Evolutionary conservation across 495 filamentous ascomycete genomes (phyloP).

Genomic region (Aspergillus campestris): DNA sequence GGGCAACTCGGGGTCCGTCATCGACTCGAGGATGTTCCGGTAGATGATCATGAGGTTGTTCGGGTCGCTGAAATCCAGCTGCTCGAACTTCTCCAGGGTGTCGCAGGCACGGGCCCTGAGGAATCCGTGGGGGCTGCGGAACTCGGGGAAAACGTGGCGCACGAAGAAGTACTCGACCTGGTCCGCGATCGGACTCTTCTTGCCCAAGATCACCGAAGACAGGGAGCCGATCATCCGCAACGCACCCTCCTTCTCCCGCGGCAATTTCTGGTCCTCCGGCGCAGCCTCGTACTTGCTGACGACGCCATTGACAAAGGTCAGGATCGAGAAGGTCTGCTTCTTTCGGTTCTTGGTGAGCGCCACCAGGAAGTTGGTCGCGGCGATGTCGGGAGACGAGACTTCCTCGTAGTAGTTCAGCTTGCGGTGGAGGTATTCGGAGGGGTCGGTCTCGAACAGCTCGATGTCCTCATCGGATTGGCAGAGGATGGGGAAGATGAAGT

Average conservation of each 20-base stretch:
- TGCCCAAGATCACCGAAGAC: constrained; percentile 86
- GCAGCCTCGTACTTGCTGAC: constrained; percentile 85
- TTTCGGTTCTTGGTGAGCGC: constrained; percentile 88
- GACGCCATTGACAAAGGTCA: constrained; percentile 86
- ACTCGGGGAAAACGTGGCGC: constrained; percentile 96
- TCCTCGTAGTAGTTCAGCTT: constrained; percentile 98
- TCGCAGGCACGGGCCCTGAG: constrained; percentile 93
- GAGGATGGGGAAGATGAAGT: constrained; percentile 89
- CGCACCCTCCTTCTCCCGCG: constrained; percentile 92
- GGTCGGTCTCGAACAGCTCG: constrained; percentile 87
- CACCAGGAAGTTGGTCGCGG: constrained; percentile 92
- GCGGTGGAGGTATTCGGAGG: constrained; percentile 90
- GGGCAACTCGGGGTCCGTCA: constrained; percentile 85
- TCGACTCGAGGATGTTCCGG: constrained; percentile 90
- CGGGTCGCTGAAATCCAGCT: constrained; percentile 89
- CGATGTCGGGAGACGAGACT: constrained; percentile 89
- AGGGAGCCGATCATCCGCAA: constrained; percentile 95
- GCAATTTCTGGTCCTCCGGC: constrained; percentile 77
- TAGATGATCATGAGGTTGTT: constrained; percentile 94
- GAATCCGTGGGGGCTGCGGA: constrained; percentile 86
- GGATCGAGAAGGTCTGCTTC: constrained; percentile 89
- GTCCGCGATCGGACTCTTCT: constrained; percentile 95
- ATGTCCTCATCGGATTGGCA: constrained; percentile 91
- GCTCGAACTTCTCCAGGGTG: constrained; percentile 94
- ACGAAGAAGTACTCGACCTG: constrained; percentile 99